Evolutionary conservation across 2,329 filamentous ascomycete genomes (phyloP), one percentile per base, ranked within the genome.

Genomic region (Penicillium paneum): DNA sequence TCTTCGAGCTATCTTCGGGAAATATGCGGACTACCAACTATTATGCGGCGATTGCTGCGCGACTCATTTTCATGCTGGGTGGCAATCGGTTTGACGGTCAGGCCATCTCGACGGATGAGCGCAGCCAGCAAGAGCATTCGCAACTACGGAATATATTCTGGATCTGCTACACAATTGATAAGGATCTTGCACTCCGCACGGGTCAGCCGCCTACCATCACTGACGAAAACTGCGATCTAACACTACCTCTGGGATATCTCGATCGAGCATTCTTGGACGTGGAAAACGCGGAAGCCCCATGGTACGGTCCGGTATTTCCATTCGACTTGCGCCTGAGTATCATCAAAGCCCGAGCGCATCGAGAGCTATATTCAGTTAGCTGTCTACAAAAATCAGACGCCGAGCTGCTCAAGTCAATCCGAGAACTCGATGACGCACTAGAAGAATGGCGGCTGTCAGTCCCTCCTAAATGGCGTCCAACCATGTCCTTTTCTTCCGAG

Each of bases 341-440:
- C 2, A 75, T 84, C 60, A 84, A 83, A 60, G 78, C 80, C 0
- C 79, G 78, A 31, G 74, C 77, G 0, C 76, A 75, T 47, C 74
- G 68, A 7, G 66, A 75, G 0, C 70, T 85, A 0, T 84, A 83
- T 56, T 83, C 82, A 0, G 70, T 75, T 4, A 64, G 73, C 3
- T 76, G 79, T 0, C 61, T 77, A 2, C 72, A 73, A 12, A 84
- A 83, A 55, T 75, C 79, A 0, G 81, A 83, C 38, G 79, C 81
- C 0, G 80, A 84, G 51, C 66, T 84, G 0, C 69, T 85, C 2
- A 75, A 76, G 10, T 76, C 79, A 3, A 83, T 85, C 12, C 77
- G 82, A 6, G 78, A 83, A 63, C 69, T 85, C 0, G 82, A 85
- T 54, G 78, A 81, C 21, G 79, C 83, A 29, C 68, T 85, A 0